Percentiles rank a stretch among this genome's conserved stretches.
These are phyloP conservation scores for Xylariaceae sp. DNA, from an alignment of 2,329 filamentous ascomycete genomes.

Conservation along the genomic window DNA sequence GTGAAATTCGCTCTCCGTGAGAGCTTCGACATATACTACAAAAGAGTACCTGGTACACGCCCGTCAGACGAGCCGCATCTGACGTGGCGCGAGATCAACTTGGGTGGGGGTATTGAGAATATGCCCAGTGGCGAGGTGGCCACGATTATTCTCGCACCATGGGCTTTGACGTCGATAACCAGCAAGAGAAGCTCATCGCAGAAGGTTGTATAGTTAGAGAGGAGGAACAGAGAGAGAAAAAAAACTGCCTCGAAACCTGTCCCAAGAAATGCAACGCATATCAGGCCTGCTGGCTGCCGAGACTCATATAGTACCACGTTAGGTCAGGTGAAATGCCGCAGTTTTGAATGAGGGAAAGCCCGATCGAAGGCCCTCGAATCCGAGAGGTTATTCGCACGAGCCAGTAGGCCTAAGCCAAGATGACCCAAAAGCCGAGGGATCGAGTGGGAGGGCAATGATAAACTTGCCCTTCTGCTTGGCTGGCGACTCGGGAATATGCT, in stretches of 20 bases:
- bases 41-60: conserved; percentile 1
- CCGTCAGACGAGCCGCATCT: conserved; percentile 18
- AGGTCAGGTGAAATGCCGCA: conserved; percentile 1
- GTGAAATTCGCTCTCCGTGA: background rate
- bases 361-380: conserved; percentile 5
- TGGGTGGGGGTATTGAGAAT: conserved; percentile 17
- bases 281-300: no score
- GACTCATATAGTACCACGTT: background rate
- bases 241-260: no score
- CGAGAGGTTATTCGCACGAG: conserved; percentile 10
- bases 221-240: no score
- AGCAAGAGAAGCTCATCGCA: background rate
- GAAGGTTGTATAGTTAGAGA: no score
- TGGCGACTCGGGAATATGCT: conserved; percentile 14
- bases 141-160: background rate
- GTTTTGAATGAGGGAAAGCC: no score
- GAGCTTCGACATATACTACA: conserved; percentile 8
- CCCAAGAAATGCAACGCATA: no score
- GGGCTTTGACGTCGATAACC: background rate
- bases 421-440: conserved; percentile 7
- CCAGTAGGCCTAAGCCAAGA: conserved; percentile 9
- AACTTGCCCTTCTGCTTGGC: conserved; percentile 12
- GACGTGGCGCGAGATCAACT: conserved; percentile 24
- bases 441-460: conserved; percentile 6
- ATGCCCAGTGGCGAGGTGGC: background rate